Base-by-base conservation (phyloP, 495 filamentous ascomycete species). In the Penicillium mononematosum region DNA sequence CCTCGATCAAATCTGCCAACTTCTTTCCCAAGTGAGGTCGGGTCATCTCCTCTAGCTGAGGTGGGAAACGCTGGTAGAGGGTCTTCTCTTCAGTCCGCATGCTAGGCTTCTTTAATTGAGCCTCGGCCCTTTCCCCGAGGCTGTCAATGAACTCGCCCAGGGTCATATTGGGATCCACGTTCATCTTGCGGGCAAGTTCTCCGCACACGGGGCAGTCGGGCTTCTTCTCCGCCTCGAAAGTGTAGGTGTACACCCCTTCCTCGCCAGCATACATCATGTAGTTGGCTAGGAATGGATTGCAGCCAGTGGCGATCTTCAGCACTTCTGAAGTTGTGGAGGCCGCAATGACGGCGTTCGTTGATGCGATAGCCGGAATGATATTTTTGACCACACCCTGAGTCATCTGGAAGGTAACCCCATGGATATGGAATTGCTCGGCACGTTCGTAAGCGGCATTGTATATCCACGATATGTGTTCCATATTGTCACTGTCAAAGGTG, bases 251-350 rank as follows among this genome's bases (percentile, higher is more conserved):
- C 50, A 98, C 84, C 59, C 88, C 82, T 63, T 94, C 92, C 68
- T 99, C 90, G 38, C 95, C 95, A 29, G 87, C 96, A 73, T 98
- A 99, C 90, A 96, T 96, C 92, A 98, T 98, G 71, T 99, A 99
- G 68, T 95, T 99, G 60, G 89, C 85, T 1, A 98, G 81, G 55
- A 81, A 87, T 0, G 94, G 90, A 45, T 92, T 93, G 54, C 83
- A 83, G 44, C 78, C 82, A 39, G 91, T 95, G 25, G 86, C 86
- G 60, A 99, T 91, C 75, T 99, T 99, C 73, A 97, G 81, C 10
- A 92, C 93, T 74, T 99, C 95, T 47, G 96, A 98, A 64, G 94
- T 98, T 65, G 92, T 97, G 39, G 86, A 85, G 3, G 92, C 95
- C 3, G 95, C 95, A 59, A 99, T 89, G 50, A 98, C 92, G 19